phyloP scores from a whole-genome alignment of 1,139 yeast genomes.

The Kluyveromyces marxianus region DNA sequence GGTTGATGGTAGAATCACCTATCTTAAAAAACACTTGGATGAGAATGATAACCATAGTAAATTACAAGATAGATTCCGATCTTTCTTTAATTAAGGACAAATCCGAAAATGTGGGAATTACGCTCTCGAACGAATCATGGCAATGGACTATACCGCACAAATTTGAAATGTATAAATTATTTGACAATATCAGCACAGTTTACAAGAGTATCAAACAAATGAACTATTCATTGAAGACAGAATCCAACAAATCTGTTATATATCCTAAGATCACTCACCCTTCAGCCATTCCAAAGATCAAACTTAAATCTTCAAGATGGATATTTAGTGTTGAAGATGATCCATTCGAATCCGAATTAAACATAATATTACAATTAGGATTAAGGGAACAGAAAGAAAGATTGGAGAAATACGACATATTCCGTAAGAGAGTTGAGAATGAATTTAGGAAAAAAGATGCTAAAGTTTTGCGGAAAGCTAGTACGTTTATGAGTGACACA shows the following conservation, averaged over 20 bases:
- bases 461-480: background rate
- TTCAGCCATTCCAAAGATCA: slow-evolving; percentile 42
- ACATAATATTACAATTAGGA: slow-evolving; percentile 73
- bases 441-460: slow-evolving; percentile 12
- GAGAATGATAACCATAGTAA: slow-evolving; percentile 40
- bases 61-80: slow-evolving; percentile 24
- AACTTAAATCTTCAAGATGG: slow-evolving; percentile 39
- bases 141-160: slow-evolving; percentile 38
- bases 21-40: slow-evolving; percentile 42
- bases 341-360: slow-evolving; percentile 75
- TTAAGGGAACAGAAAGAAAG: slow-evolving; percentile 61
- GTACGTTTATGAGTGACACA: background rate
- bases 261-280: slow-evolving; percentile 34
- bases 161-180: slow-evolving; percentile 51
- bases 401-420: slow-evolving; percentile 47
- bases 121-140: slow-evolving; percentile 30
- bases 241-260: slow-evolving; percentile 32
- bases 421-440: slow-evolving; percentile 35
- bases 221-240: slow-evolving; percentile 38
- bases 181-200: slow-evolving; percentile 53
- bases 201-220: slow-evolving; percentile 51
- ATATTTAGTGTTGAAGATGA: slow-evolving; percentile 67
- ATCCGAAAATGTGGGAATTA: slow-evolving; percentile 38
- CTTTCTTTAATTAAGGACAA: slow-evolving; percentile 22
- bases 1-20: slow-evolving; percentile 52